Conservation (phyloP, 2,329 filamentous ascomycete species). For the Aspergillus sojae region DNA sequence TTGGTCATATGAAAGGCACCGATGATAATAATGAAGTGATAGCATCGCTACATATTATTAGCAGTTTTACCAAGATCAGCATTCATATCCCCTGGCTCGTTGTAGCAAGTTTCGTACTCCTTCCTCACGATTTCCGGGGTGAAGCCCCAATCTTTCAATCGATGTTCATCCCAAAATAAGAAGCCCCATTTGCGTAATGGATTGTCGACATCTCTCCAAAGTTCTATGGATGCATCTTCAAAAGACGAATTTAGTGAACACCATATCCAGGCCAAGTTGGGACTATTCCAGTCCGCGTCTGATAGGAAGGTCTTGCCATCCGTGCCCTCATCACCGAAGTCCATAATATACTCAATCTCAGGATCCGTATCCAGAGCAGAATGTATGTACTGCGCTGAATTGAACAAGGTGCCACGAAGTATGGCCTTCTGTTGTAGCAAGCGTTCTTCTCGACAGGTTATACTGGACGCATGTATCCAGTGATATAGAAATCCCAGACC, state of each 20-base stretch:
- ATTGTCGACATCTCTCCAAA: background rate
- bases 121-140: too few species aligned
- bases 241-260: background rate
- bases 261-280: background rate
- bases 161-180: background rate
- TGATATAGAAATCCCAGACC: background rate
- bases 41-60: too few species aligned
- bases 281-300: background rate
- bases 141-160: background rate
- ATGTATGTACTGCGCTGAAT: background rate
- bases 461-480: background rate
- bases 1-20: too few species aligned
- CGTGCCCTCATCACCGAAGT: background rate
- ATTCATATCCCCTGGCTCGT: background rate
- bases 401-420: background rate
- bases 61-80: background rate
- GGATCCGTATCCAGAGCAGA: background rate
- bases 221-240: background rate
- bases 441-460: background rate
- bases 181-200: background rate
- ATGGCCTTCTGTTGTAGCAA: background rate
- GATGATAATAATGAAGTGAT: too few species aligned
- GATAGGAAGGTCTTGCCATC: background rate
- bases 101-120: background rate
- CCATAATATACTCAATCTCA: fast-evolving